A percentile compares a stretch with the other conserved stretches of the same genome.
phyloP scores from a whole-genome alignment of 208 protist species.

The Leishmania amazonensis region DNA sequence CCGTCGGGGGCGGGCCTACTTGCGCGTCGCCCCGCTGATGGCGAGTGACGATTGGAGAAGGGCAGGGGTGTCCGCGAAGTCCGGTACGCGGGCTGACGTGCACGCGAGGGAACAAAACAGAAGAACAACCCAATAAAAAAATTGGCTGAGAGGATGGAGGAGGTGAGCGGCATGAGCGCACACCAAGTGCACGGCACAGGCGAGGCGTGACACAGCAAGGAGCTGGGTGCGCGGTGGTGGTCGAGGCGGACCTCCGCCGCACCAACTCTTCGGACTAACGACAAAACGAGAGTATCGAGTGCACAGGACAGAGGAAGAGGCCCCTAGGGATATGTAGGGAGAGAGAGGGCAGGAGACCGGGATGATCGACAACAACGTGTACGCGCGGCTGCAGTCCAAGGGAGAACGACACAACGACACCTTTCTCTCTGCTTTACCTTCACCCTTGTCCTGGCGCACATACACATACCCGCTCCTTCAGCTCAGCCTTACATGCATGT shows the following conservation, averaged over 20 bases:
- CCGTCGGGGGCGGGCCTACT: neutral
- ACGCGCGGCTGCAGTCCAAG: neutral
- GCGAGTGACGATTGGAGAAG: neutral
- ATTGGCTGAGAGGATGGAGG: too few relatives aligned
- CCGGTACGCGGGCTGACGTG: too few relatives aligned
- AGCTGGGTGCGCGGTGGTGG: too few relatives aligned
- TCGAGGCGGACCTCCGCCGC: too few relatives aligned
- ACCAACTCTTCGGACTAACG: neutral
- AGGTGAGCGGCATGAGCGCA: too few relatives aligned
- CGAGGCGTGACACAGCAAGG: too few relatives aligned
- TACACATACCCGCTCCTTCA: neutral
- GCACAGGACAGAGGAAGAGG: neutral
- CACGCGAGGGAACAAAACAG: too few relatives aligned
- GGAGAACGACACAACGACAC: neutral
- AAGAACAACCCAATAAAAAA: too few relatives aligned
- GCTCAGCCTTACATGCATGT: neutral
- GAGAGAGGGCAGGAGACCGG: neutral
- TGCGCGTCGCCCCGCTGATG: neutral
- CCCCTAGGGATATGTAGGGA: neutral
- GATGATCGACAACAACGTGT: neutral
- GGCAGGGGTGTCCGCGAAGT: neutral
- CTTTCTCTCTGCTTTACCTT: neutral
- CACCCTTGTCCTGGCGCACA: neutral
- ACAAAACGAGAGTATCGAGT: too few relatives aligned
- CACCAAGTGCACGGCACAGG: too few relatives aligned